Conservation (phyloP, 352 stramenopile genomes). For the Pythium apleroticum region DNA sequence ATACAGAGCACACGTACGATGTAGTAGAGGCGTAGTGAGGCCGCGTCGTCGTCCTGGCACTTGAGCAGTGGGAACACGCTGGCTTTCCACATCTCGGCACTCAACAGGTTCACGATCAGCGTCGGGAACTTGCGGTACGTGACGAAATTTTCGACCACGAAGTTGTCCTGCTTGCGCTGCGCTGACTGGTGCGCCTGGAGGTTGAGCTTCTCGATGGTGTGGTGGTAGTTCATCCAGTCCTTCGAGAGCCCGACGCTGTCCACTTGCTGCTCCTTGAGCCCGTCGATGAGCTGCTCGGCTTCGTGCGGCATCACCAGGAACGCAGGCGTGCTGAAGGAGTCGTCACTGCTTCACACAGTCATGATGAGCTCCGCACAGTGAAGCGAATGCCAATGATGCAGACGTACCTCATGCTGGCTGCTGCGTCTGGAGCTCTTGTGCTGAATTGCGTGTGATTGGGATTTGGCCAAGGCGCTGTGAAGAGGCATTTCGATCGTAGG, state of each 20-base stretch:
- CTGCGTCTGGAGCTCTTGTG: not conserved
- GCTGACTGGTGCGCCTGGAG: slow-evolving; percentile 92
- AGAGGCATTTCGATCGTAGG: slow-evolving; percentile 15
- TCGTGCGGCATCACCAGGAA: slow-evolving; percentile 81
- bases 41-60: slow-evolving; percentile 46
- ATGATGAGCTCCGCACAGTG: not conserved
- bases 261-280: slow-evolving; percentile 54
- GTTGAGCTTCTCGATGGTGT: slow-evolving; percentile 92
- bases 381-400: too few relatives aligned
- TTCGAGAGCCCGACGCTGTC: slow-evolving; percentile 55
- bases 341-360: slow-evolving; percentile 12
- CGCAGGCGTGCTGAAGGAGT: slow-evolving; percentile 7
- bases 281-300: slow-evolving; percentile 84
- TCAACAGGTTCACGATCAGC: slow-evolving; percentile 88
- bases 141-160: slow-evolving; percentile 91
- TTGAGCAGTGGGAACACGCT: slow-evolving; percentile 65
- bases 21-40: slow-evolving; percentile 91
- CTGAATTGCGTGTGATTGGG: not conserved
- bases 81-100: slow-evolving; percentile 90
- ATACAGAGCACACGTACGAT: slow-evolving; percentile 63
- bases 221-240: slow-evolving; percentile 88
- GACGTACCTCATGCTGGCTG: slow-evolving; percentile 15
- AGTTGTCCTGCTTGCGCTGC: slow-evolving; percentile 90
- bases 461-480: not conserved
- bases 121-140: slow-evolving; percentile 91